phyloP scores from a whole-genome alignment of 2,329 filamentous ascomycete species.

The Stachybotrys chartarum region DNA sequence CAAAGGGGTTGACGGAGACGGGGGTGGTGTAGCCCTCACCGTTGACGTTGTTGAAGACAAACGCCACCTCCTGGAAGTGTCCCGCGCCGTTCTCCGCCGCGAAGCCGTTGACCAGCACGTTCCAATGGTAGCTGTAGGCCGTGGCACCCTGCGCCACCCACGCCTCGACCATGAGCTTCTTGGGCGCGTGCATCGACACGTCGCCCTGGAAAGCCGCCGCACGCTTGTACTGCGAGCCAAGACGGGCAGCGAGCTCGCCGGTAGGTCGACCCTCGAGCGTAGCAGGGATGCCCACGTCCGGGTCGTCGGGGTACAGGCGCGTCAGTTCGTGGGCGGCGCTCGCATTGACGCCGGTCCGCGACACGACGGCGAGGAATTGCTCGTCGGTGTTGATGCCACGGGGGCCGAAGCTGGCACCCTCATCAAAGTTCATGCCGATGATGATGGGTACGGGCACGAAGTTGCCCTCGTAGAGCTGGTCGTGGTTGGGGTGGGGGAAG shows the following conservation, averaged over 20 bases:
- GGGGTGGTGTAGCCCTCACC: conserved; percentile 24
- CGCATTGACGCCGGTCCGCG: conserved; percentile 10
- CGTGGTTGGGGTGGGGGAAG: conserved; percentile 29
- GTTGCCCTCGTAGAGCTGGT: conserved; percentile 45
- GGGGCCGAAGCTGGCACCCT: conserved; percentile 47
- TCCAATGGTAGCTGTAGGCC: conserved; percentile 44
- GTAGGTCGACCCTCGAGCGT: conserved; percentile 22
- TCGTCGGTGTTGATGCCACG: conserved; percentile 43
- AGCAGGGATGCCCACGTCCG: conserved; percentile 36
- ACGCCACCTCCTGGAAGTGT: conserved; percentile 16
- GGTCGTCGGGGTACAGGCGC: conserved; percentile 39
- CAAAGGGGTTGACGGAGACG: conserved; percentile 19
- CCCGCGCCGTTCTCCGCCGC: conserved; percentile 9
- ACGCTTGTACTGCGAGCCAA: conserved; percentile 42
- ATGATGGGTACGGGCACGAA: conserved; percentile 59
- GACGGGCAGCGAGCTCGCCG: conserved; percentile 8
- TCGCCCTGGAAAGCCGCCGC: conserved; percentile 46
- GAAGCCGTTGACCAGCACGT: conserved; percentile 19
- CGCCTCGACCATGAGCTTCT: conserved; percentile 41
- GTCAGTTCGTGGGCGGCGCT: conserved; percentile 25
- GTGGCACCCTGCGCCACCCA: conserved; percentile 40
- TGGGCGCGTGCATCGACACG: conserved; percentile 42
- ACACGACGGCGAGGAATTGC: conserved; percentile 37
- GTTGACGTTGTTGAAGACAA: conserved; percentile 42
- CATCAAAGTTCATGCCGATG: conserved; percentile 54